Conservation (phyloP, 768 basidiomycete genomes). For the Naganishia friedmannii region DNA sequence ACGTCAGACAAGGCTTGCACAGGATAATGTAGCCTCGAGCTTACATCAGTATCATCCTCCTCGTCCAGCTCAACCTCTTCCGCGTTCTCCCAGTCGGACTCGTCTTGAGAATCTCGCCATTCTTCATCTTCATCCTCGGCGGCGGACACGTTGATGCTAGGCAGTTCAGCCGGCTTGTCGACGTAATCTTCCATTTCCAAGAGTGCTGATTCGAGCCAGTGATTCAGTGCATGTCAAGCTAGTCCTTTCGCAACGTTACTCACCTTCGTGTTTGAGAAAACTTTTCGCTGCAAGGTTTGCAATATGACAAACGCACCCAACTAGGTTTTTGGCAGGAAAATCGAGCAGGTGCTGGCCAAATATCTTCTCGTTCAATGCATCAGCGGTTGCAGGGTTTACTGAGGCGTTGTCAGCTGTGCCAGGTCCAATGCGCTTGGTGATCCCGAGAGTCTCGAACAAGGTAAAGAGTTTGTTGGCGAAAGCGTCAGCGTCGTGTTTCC, state of each 20-base stretch:
- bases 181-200: too few relatives aligned
- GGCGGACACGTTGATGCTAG: too few relatives aligned
- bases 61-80: too few relatives aligned
- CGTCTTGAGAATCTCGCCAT: too few relatives aligned
- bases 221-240: too few relatives aligned
- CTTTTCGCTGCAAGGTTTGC: constrained; percentile 1
- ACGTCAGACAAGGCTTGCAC: too few relatives aligned
- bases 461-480: neutral
- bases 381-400: neutral
- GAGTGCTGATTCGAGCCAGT: too few relatives aligned
- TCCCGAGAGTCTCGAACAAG: neutral
- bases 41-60: too few relatives aligned
- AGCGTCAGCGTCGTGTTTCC: neutral
- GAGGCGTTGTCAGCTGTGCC: neutral
- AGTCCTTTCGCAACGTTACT: neutral
- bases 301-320: constrained; percentile 7
- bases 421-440: neutral
- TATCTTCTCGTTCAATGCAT: neutral
- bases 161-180: too few relatives aligned
- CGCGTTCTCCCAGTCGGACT: too few relatives aligned
- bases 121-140: too few relatives aligned
- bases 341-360: neutral
- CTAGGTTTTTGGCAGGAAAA: neutral
- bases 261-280: neutral
- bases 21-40: too few relatives aligned